Base-by-base conservation (phyloP, 2,329 filamentous ascomycete species). In the Plectosphaerella sp. region DNA sequence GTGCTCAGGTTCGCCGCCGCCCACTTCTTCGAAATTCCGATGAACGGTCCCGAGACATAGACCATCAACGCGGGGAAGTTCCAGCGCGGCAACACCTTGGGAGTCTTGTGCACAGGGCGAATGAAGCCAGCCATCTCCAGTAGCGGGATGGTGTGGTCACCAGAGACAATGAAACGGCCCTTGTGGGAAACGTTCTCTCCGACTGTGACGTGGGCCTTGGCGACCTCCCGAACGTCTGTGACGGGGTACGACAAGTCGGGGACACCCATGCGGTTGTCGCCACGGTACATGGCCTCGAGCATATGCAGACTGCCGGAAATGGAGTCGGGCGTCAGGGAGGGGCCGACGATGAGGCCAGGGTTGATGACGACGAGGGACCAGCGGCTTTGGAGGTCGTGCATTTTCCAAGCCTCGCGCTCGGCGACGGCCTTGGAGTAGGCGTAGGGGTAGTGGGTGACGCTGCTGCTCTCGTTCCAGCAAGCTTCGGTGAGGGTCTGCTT, bases 261-360 rank as follows among this genome's bases (percentile, higher is more conserved):
- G 7, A 61, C 53, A 5, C 63, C 64, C n/a, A 61, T 55, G 9
- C 58, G 56, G 35, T 59, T 50, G 18, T 59, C 52, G 9, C 64
- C 64, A 6, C 52, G 45, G 3, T 61, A 56, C 22, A 67, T 50
- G 18, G 61, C 52, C 7, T 64, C 59, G 18, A 66, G 54, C 22
- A 65, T 50, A 39, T 58, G 60, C 12, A 65, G 56, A 48, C 61
- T 61, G 16, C 62, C 58, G 6, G 62, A 63, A n/a, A 57, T 57
- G 36, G 54, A 57, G n/a, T 53, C 51, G 36, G 48, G 46, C 16
- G 52, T 56, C 2, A 58, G 51, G 9, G 57, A 46, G 10, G 57
- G 57, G 15, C 57, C 57, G n/a, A 42, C 48, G 28, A 58, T 54
- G 5, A 58, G 18, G 33, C 47, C 54, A 5, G 57, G 57, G 46